Base-by-base conservation (phyloP, 2,329 filamentous ascomycete species). In the Beauveria rudraprayagi region DNA sequence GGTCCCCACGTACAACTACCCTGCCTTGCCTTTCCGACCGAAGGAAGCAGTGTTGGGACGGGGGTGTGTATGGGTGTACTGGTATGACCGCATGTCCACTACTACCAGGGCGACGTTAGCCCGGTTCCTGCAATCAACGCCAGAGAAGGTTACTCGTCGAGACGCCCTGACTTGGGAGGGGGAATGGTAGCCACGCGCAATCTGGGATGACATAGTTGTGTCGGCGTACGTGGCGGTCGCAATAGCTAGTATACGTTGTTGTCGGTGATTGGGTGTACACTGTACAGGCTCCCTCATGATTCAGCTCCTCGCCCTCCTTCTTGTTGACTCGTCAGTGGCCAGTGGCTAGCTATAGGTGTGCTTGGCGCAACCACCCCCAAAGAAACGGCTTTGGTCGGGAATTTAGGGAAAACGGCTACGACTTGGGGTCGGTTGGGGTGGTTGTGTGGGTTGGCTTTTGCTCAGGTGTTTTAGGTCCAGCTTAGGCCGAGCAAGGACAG, bases 391-490 rank as follows among this genome's bases (percentile, higher is more conserved):
- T 60, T 53, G 57, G 48, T 53, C 50, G 41, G 50, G 50, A 53
- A 60, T 60, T 50, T 60, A 60, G 57, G 56, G 41, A 37, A 47
- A 60, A 60, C 50, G 41, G 57, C 57, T 51, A 37, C 50, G 28
- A 47, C 41, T 60, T 60, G 57, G 57, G 57, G 57, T 60, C 57
- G 50, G 48, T 53, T 24, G 56, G 56, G 56, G 57, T 60, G 50
- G 50, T n/a, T 51, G 48, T n/a, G n/a, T 51, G 40, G 40, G 24
- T 44, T 59, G 46, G 26, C 46, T 59, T 14, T 51, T 51, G 17
- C 44, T 19, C 14, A 52, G 9, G 50, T 52, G 56, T 59, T 59
- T 59, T 59, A 46, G 50, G 46, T 58, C 40, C 44, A 48, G 43
- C 44, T 19, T 19, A 46, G 50, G 48, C 41, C 41, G 5, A 22